Base-by-base conservation (phyloP, 2,329 filamentous ascomycete species). In the Curvularia verruculosa region DNA sequence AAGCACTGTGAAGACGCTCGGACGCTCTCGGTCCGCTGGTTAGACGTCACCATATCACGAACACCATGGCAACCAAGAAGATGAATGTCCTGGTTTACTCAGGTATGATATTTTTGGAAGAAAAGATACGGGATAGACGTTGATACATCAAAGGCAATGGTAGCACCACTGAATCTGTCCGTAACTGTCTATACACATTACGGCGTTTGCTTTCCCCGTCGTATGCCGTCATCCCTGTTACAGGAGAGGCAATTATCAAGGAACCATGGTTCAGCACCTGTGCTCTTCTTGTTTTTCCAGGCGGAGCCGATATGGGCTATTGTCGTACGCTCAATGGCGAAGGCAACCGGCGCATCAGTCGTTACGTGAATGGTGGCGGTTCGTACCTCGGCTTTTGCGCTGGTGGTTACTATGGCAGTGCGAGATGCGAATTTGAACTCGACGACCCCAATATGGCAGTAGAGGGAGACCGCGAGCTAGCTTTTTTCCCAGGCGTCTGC, bases 1-100 rank as follows among this genome's bases (percentile, higher is more conserved):
- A 54, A 53, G 39, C 52, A 51, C 59, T 66, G 66, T 60, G 68
- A 54, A 69, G 61, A 64, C 52, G 53, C 44, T 64, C 72, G 72
- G 71, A 67, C 60, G 58, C 67, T 60, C 44, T 63, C 64, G 66
- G 69, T 60, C 51, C 69, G 67, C 65, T 68, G 26, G 59, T n/a
- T 54, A 40, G 59, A 69, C 65, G 54, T 70, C 63, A 69, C 52
- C 49, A 46, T 54, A 55, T 18, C 40, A 37, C 21, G 23, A n/a
- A n/a, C 52, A 65, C 18, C 49, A 91, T 94, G 87, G 80, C 86
- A 8, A 79, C 83, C 26, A 86, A 85, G 72, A 89, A 87, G 73
- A 84, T 97, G 80, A 98, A 99, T 75, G 89, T 99, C 54, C 84
- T 98, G 64, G 91, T 99, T 50, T 98, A 98, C 73, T 90, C 92